Evolutionary conservation across 768 basidiomycete species (phyloP).

Genomic region (Phylloporus arenicola): DNA sequence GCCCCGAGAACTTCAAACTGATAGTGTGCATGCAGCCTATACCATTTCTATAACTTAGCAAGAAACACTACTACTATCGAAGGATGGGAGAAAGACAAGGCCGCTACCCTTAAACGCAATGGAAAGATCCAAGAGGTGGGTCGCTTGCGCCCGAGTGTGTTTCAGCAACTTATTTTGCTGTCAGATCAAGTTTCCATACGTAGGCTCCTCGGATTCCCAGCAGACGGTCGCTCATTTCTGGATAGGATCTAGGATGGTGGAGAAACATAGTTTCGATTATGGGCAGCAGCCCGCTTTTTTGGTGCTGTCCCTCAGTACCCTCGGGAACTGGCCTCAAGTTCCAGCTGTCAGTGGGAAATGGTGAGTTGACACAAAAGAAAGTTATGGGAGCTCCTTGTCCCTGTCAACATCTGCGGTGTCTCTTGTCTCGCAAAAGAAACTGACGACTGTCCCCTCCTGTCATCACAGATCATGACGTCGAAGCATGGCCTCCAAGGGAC

Average conservation of each 20-base stretch:
- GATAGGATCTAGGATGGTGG: conserved; percentile 71
- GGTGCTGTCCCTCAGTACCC: conserved; percentile 75
- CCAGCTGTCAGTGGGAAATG: conserved; percentile 61
- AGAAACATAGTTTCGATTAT: conserved; percentile 75
- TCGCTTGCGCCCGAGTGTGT: background rate
- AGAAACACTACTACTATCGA: conserved; percentile 95
- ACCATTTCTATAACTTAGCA: conserved; percentile 74
- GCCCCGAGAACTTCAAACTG: conserved; percentile 6
- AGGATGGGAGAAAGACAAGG: conserved; percentile 97
- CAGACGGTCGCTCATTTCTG: conserved; percentile 7
- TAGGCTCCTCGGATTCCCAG: conserved; percentile 32
- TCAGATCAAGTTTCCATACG: conserved; percentile 91
- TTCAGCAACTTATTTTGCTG: conserved; percentile 1
- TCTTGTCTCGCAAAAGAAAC: background rate
- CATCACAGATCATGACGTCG: conserved; percentile 32
- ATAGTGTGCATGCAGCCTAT: conserved; percentile 51
- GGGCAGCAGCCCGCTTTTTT: conserved; percentile 66
- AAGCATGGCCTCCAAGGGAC: conserved; percentile 73
- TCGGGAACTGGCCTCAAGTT: conserved; percentile 75
- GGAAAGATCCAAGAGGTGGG: conserved; percentile 79
- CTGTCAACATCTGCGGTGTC: conserved; percentile 4
- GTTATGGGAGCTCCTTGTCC: conserved; percentile 1
- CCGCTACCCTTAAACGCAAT: conserved; percentile 72
- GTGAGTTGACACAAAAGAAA: conserved; percentile 49
- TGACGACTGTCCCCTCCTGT: conserved; percentile 10